Base-by-base conservation (phyloP, 805 yeast genomes). In the Zygoascus bituminiphila region DNA sequence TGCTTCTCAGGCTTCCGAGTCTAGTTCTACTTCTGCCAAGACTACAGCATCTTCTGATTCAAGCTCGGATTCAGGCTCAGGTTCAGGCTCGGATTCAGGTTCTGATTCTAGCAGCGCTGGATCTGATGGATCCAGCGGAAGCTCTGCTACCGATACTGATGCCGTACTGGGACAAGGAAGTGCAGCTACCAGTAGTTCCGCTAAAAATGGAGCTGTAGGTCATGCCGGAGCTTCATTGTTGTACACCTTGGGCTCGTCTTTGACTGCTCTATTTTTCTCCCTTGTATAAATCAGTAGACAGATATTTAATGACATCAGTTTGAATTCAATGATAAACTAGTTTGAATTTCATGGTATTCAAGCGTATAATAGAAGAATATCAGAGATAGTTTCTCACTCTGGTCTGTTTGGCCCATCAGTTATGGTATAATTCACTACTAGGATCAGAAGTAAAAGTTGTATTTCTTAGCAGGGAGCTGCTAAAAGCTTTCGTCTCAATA, bases 51-150 rank as follows among this genome's bases (percentile, higher is more conserved):
- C 54, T 10, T 31, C 58, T 22, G 44, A 50, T 21, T 40, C 58
- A 39, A 36, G 47, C 24, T 38, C 54, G 19, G 47, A 47, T 26
- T 20, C 50, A 19, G 42, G 53, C 25, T 44, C 60, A 31, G 48
- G 54, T 40, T 42, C 52, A 20, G 38, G 47, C 19, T 23, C 46
- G 39, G 35, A 26, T 17, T 19, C 25, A n/a, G 47, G 42, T 14
- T 44, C 25, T 19, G 47, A 57, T 33, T 49, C 60, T 10, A 74
- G 74, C 6, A 70, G 70, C 12, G 41, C 35, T n/a, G 45, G 45
- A 2, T 33, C 50, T 9, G 50, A 36, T 21, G 57, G 45, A 6
- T 54, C 57, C 4, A 53, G 22, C 23, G 53, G 37, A 20, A 12
- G 56, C 22, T 20, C 42, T 39, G 21, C 43, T 8, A 21, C 21